Conservation (phyloP, 768 basidiomycete species). For the Cystobasidium ongulense region DNA sequence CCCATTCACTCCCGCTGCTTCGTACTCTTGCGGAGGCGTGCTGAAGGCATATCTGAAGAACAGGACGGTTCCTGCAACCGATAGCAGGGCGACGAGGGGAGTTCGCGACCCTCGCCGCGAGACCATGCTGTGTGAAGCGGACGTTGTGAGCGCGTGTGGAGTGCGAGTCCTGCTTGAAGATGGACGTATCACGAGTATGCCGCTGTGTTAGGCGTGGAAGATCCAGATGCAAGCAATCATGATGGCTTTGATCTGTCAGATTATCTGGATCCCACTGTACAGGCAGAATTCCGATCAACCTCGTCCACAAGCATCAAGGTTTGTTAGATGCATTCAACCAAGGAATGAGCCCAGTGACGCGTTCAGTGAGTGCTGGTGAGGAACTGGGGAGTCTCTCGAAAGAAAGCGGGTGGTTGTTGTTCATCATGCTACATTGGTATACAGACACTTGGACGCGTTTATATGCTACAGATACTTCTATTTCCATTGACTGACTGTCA, state of each 20-base stretch:
- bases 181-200: background rate
- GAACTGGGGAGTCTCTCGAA: background rate
- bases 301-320: too few relatives aligned
- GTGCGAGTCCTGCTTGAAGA: background rate
- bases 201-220: background rate
- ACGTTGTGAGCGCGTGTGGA: background rate
- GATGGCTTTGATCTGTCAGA: background rate
- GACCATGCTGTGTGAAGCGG: background rate
- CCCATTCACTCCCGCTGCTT: background rate
- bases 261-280: background rate
- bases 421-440: background rate
- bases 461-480: background rate
- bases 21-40: background rate
- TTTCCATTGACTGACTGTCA: background rate
- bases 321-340: too few relatives aligned
- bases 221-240: background rate
- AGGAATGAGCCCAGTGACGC: too few relatives aligned
- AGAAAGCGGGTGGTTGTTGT: background rate
- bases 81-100: slow-evolving; percentile 15
- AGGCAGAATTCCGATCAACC: background rate
- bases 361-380: too few relatives aligned
- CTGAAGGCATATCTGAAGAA: slow-evolving; percentile 13
- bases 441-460: background rate
- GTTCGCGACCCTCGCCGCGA: slow-evolving; percentile 11
- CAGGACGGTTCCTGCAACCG: slow-evolving; percentile 2